Evolutionary conservation across 208 protist genomes (phyloP).

Genomic region (Acanthamoeba sp.): DNA sequence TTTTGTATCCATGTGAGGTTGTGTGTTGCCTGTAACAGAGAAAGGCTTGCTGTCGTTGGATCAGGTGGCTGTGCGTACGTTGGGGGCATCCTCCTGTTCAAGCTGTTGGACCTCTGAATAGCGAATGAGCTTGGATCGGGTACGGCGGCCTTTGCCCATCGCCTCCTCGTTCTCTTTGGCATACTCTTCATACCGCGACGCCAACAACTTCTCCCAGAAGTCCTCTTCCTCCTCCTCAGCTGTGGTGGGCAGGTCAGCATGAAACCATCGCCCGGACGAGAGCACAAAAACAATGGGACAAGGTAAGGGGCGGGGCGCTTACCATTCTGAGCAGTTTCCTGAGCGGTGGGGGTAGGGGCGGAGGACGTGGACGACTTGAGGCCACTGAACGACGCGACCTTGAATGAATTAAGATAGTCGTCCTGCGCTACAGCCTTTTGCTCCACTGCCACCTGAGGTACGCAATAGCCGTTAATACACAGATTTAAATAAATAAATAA

Average conservation of each 20-base stretch:
- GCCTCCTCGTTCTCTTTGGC: slow-evolving; percentile 44
- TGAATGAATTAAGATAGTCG: slow-evolving; percentile 77
- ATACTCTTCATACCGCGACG: slow-evolving; percentile 47
- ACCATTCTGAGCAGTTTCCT: neutral
- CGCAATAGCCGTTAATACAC: neutral
- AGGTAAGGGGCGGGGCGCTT: neutral
- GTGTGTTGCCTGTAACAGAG: no score
- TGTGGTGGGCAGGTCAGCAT: neutral
- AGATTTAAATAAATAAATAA: neutral
- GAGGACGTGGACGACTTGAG: slow-evolving; percentile 11
- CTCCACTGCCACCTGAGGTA: neutral
- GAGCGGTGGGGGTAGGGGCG: neutral
- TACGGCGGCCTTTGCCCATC: slow-evolving; percentile 71
- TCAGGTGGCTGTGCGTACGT: slow-evolving; percentile 25
- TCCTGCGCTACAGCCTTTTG: slow-evolving; percentile 41
- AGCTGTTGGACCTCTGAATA: slow-evolving; percentile 39
- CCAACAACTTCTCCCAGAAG: slow-evolving; percentile 74
- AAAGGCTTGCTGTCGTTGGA: neutral
- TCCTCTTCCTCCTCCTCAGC: slow-evolving; percentile 50
- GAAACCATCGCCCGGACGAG: neutral
- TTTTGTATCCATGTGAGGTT: no score
- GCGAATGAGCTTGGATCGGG: slow-evolving; percentile 59
- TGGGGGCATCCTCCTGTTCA: neutral
- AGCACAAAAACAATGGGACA: neutral
- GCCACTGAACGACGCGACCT: slow-evolving; percentile 66